Conservation (phyloP, 139 green algal species). For the Spirogloea muscicola region DNA sequence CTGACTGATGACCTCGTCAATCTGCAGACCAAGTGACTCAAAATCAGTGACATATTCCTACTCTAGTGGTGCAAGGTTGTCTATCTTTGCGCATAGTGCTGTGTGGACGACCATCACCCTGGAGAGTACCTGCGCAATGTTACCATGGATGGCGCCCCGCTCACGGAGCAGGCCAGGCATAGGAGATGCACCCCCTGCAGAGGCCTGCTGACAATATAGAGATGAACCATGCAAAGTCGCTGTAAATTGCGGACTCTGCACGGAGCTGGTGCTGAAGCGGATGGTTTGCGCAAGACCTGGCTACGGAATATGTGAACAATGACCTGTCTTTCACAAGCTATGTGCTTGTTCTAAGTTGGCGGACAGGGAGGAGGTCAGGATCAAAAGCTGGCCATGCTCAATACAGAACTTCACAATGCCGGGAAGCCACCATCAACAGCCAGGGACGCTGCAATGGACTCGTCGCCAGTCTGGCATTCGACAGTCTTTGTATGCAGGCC, state of each 20-base stretch:
- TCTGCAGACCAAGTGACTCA: conserved; percentile 13
- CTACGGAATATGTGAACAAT: not conserved
- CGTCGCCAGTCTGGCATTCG: not conserved
- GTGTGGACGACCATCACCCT: too few relatives aligned
- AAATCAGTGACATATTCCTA: too few relatives aligned
- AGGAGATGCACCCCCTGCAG: too few relatives aligned
- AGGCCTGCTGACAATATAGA: not conserved
- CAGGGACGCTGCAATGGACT: not conserved
- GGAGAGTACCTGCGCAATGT: conserved; percentile 8
- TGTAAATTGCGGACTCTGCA: not conserved
- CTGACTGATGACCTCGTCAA: conserved; percentile 17
- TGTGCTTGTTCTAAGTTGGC: not conserved
- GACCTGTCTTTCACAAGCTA: not conserved
- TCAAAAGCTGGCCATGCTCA: not conserved
- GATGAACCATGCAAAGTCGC: not conserved
- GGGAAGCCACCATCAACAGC: not conserved
- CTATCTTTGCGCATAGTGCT: too few relatives aligned
- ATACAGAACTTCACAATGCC: not conserved
- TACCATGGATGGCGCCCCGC: conserved; percentile 10
- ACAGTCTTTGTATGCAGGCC: not conserved
- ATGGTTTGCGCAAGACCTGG: not conserved
- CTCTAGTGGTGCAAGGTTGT: too few relatives aligned
- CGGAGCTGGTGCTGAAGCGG: not conserved
- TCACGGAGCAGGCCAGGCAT: not conserved
- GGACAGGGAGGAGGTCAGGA: not conserved